A percentile compares a stretch with the other conserved stretches of the same genome.
Evolutionary conservation across 2,329 filamentous ascomycete genomes (phyloP).

Genomic region (Neophaeococcomyces aloes): DNA sequence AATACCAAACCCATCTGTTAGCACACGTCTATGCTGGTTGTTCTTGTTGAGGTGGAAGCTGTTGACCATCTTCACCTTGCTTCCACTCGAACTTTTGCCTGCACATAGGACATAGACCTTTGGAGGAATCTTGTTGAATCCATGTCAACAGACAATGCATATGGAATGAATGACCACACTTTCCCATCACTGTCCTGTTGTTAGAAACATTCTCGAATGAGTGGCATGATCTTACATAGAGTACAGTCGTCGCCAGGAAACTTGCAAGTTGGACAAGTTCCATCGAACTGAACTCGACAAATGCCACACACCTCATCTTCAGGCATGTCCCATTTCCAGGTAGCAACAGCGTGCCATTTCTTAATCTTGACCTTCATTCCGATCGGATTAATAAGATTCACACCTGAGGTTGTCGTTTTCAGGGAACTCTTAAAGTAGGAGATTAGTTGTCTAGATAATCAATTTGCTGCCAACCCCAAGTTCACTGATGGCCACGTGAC

Average conservation of each 20-base stretch:
- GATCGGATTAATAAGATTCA: too few species aligned
- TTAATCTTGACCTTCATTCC: conserved; percentile 91
- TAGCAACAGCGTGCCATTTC: conserved; percentile 86
- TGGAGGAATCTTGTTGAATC: conserved; percentile 89
- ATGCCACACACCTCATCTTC: conserved; percentile 98
- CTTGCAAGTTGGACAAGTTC: conserved; percentile 95
- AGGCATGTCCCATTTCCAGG: conserved; percentile 95
- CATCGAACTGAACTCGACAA: conserved; percentile 95
- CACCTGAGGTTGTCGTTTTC: too few species aligned
- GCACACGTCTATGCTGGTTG: neutral
- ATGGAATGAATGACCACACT: conserved; percentile 96
- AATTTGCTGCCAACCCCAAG: too few species aligned
- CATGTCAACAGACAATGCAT: conserved; percentile 96
- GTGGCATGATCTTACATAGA: conserved; percentile 54
- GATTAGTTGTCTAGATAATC: too few species aligned
- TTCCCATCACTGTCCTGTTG: conserved; percentile 65
- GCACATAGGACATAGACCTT: conserved; percentile 96
- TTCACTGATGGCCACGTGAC: too few species aligned
- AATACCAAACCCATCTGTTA: neutral
- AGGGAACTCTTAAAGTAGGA: too few species aligned
- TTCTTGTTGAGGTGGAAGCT: neutral
- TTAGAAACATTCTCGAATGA: conserved; percentile 1
- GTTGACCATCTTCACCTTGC: conserved; percentile 25
- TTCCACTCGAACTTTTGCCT: conserved; percentile 61
- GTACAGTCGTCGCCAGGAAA: conserved; percentile 94